Evolutionary conservation across 768 basidiomycete genomes (phyloP).

Genomic region (Boletus patriciae): DNA sequence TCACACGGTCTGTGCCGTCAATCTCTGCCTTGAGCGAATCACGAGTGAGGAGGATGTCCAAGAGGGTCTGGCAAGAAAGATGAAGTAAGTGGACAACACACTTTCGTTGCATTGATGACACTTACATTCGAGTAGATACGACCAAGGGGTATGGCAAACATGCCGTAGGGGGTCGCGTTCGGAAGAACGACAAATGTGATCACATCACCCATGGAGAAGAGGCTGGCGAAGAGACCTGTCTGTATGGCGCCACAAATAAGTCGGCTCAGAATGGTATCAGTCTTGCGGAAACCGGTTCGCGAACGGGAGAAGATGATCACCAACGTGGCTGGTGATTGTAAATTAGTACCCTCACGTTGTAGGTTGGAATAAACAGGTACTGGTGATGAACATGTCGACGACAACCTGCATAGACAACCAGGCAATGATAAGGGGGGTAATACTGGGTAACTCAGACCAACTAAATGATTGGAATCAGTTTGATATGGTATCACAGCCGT

Average conservation of each 20-base stretch:
- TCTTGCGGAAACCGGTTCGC: constrained; percentile 51
- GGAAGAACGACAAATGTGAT: constrained; percentile 35
- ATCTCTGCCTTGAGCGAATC: constrained; percentile 1
- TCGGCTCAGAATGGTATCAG: constrained; percentile 40
- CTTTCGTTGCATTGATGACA: not conserved
- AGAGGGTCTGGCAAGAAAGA: not conserved
- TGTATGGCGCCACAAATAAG: constrained; percentile 12
- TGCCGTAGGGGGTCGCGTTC: constrained; percentile 34
- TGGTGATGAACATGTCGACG: constrained; percentile 46
- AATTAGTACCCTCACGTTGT: not conserved
- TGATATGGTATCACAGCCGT: not conserved
- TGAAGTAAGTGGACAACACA: not conserved
- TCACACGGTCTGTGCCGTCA: not conserved
- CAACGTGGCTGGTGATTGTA: constrained; percentile 16
- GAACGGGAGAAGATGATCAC: constrained; percentile 16
- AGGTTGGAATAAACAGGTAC: constrained; percentile 21
- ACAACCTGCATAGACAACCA: constrained; percentile 49
- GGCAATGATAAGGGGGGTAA: constrained; percentile 40
- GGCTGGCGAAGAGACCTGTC: not conserved
- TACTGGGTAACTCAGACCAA: constrained; percentile 43
- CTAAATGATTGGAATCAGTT: constrained; percentile 23
- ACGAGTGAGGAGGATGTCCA: constrained; percentile 15
- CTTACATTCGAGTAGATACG: constrained; percentile 50
- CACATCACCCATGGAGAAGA: constrained; percentile 34
- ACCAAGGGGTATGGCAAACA: constrained; percentile 43